Evolutionary conservation across 441 rosid genomes (phyloP), one percentile per base, ranked within the genome.

Genomic region (Omphalea diandra): DNA sequence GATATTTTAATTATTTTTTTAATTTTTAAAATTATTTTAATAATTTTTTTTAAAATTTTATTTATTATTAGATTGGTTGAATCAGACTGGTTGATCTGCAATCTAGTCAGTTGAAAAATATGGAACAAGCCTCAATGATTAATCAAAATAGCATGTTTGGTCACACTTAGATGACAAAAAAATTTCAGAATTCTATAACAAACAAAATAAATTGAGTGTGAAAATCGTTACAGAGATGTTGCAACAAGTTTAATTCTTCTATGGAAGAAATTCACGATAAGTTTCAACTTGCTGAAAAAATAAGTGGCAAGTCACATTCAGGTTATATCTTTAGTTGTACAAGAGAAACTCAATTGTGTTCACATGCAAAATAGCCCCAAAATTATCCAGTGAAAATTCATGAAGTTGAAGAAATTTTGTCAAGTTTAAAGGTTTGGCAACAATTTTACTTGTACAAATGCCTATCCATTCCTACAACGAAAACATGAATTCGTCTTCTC

Each of bases 401-500:
- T 53, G 7, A 22, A 17, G 56, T 3, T 27, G 63, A 56, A 27
- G 18, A 35, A 54, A 3, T 67, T 40, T 17, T 17, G 4, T 15
- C 7, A 29, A 26, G 35, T 36, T 2, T 55, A 5, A 18, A 32
- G 1, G 9, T 1, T 35, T 47, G 35, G 5, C 14, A n/a, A 12
- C 46, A 38, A 7, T 44, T 2, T 53, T 80, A 95, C 99, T 97
- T 95, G 99, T 44, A 95, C 99, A 84, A 82, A 95, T 70, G 99
- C 98, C 99, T 98, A 92, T 64, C 97, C 86, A 77, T 95, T 95
- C 66, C 99, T 98, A 17, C 75, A 76, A 78, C 81, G 93, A 92
- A 73, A 90, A 95, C 97, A 92, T 86, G 87, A 90, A 92, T 79
- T 95, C 99, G 47, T 92, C 99, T 79, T 95, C 98, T 69, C 99